Conservation (phyloP, 2,329 filamentous ascomycete species). For the Venturia aucupariae region DNA sequence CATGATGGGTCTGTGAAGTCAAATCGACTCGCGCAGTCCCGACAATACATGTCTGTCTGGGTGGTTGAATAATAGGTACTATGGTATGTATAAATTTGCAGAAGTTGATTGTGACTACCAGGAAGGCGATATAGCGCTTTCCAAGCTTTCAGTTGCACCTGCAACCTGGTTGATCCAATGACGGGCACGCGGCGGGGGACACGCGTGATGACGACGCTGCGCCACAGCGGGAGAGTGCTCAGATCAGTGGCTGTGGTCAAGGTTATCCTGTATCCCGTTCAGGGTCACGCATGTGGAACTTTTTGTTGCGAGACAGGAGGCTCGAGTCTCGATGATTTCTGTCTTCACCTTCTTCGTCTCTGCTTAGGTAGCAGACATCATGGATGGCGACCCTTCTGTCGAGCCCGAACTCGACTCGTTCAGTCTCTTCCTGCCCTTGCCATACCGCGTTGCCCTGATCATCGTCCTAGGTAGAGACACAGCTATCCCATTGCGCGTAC, state of each 20-base stretch:
- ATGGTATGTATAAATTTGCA: not conserved
- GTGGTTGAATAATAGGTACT: not conserved
- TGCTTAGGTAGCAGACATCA: constrained; percentile 24
- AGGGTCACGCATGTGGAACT: not conserved
- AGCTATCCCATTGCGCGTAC: constrained; percentile 3
- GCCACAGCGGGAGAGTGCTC: no score
- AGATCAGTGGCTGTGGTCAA: no score
- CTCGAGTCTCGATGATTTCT: not conserved
- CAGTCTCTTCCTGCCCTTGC: constrained; percentile 76
- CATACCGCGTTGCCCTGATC: constrained; percentile 80
- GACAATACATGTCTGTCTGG: not conserved
- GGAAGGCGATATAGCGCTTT: not conserved
- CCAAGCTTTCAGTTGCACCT: not conserved
- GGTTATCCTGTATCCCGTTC: not conserved
- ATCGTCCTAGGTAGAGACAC: constrained; percentile 64
- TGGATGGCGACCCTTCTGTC: constrained; percentile 67
- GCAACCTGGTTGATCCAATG: not conserved
- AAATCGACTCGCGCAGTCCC: not conserved
- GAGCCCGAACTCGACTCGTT: constrained; percentile 68
- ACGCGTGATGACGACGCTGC: no score
- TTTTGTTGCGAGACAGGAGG: not conserved
- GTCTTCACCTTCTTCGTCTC: not conserved
- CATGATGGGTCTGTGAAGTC: not conserved
- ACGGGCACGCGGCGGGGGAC: no score
- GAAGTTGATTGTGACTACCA: no score